Base-by-base conservation (phyloP, 345 rosid species). In the Pistacia vera region DNA sequence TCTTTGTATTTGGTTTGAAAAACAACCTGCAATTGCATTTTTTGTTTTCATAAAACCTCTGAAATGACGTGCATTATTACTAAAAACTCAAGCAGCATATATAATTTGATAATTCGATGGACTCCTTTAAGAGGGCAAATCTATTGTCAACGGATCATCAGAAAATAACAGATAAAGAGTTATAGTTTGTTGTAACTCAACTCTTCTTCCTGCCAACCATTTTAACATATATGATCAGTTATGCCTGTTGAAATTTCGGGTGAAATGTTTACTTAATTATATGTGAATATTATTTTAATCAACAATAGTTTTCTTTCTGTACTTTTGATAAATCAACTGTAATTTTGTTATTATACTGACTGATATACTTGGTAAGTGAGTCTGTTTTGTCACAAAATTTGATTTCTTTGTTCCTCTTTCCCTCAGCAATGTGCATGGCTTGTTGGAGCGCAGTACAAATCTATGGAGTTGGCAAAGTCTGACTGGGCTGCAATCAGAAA, bases 391-490 rank as follows among this genome's bases (percentile, higher is more conserved):
- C 36, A 63, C 54, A 70, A 44, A n/a, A 52, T 68, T 30, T 72
- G 13, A 44, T 71, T 58, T 44, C 22, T 16, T 25, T 33, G 63
- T 61, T 14, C 63, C 51, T 51, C 6, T 25, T 59, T 10, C 22
- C 63, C 49, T 75, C 89, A 96, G 98, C 99, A 90, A 85, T 96
- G 85, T 81, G 98, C 90, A 76, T 93, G 99, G 99, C 88, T 93
- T 35, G 85, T 96, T 88, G 98, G 91, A 79, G 22, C 92, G 64
- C 98, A 96, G 77, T 92, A 96, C 86, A 93, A 96, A 79, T 90
- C 99, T 60, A 84, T 90, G 93, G 99, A 96, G 88, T 76, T 92
- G 84, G 87, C 70, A 56, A 96, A 96, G 83, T 91, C 97, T 82
- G 98, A 96, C 71, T 96, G 99, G 99, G 81, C 79, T 77, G 80